These are phyloP conservation scores for Penicillium corylophilum DNA, from an alignment of 2,329 filamentous ascomycete genomes.

Conservation along the genomic window DNA sequence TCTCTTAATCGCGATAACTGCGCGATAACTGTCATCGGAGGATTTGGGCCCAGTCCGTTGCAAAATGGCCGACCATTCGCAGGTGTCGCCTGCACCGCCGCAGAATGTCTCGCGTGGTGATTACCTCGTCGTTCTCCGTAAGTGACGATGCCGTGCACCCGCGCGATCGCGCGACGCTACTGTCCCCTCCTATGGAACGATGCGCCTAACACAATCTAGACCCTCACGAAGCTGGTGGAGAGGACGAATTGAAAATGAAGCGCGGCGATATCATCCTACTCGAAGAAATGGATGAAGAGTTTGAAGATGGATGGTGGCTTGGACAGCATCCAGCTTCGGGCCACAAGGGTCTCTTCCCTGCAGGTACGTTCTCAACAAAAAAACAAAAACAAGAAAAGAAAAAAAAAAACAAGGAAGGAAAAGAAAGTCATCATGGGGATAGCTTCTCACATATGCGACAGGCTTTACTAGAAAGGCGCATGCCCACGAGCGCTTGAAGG, in stretches of 20 bases:
- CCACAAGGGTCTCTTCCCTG: slow-evolving; percentile 49
- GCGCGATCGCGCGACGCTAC: slow-evolving; percentile 4
- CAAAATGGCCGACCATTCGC: slow-evolving; percentile 15
- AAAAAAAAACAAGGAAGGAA: not conserved
- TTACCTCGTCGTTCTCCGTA: slow-evolving; percentile 47
- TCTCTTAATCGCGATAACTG: slow-evolving; percentile 8
- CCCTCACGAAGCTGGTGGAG: slow-evolving; percentile 86
- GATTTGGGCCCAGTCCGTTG: slow-evolving; percentile 7
- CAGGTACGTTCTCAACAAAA: slow-evolving; percentile 35
- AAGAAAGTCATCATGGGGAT: not conserved
- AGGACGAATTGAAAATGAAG: slow-evolving; percentile 84
- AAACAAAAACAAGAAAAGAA: not conserved
- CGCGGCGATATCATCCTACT: slow-evolving; percentile 69
- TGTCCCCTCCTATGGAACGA: slow-evolving; percentile 4
- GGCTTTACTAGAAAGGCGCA: slow-evolving; percentile 23
- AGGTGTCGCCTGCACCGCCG: slow-evolving; percentile 27
- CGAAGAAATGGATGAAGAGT: slow-evolving; percentile 65
- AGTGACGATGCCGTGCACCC: slow-evolving; percentile 26
- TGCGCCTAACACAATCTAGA: slow-evolving; percentile 54
- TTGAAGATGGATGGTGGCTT: slow-evolving; percentile 66
- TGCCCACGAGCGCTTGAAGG: slow-evolving; percentile 7
- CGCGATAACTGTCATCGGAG: slow-evolving; percentile 11
- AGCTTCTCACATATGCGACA: slow-evolving; percentile 2
- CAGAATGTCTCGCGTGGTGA: slow-evolving; percentile 42
- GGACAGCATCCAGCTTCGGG: slow-evolving; percentile 48